Percentiles rank a stretch among this genome's conserved stretches.
These are phyloP conservation scores for Populus pruinosa DNA, from an alignment of 345 rosid species.

Conservation along the genomic window DNA sequence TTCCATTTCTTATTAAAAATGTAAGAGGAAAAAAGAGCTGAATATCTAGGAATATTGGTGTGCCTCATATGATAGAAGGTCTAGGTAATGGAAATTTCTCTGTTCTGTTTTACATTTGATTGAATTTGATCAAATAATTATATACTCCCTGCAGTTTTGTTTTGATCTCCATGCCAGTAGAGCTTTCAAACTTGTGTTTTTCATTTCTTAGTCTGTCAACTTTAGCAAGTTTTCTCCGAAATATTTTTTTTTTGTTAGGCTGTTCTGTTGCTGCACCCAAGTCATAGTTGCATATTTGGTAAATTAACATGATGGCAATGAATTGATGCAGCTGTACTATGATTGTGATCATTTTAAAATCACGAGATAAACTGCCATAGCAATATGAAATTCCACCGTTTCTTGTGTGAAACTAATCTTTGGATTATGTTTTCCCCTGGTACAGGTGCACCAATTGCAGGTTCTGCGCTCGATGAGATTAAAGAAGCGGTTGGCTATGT, in stretches of 20 bases:
- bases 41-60: not conserved
- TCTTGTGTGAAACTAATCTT: not conserved
- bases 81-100: not conserved
- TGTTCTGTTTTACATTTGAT: constrained; percentile 1
- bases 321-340: not conserved
- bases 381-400: not conserved
- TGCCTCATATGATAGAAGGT: not conserved
- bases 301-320: not conserved
- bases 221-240: not conserved
- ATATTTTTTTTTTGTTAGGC: not conserved
- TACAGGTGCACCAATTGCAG: constrained; percentile 92
- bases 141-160: not conserved
- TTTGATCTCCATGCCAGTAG: not conserved
- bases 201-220: not conserved
- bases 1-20: not conserved
- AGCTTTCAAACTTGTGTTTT: not conserved
- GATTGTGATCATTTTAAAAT: not conserved
- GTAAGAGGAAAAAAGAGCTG: not conserved
- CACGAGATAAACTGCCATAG: not conserved
- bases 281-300: not conserved
- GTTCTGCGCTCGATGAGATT: constrained; percentile 79
- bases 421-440: not conserved
- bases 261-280: not conserved
- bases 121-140: not conserved
- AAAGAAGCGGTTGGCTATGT: constrained; percentile 73